Conservation (phyloP, 179 eudicot genomes). For the Gypsophila paniculata region DNA sequence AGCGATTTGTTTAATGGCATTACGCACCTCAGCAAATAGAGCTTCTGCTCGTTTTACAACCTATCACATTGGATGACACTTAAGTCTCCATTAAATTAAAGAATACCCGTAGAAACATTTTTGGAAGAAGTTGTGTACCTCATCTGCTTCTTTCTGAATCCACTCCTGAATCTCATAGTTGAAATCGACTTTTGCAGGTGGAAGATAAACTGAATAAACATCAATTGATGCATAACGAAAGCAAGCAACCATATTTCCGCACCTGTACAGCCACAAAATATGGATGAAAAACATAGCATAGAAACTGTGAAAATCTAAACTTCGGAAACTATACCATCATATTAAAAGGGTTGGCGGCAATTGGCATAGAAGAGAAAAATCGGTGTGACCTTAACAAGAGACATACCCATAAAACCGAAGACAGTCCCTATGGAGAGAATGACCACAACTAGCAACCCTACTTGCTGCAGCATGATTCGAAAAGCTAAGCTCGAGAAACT, state of each 20-base stretch:
- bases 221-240: slow-evolving; percentile 98
- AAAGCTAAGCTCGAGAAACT: slow-evolving; percentile 97
- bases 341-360: too few relatives aligned
- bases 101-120: neutral
- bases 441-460: slow-evolving; percentile 98
- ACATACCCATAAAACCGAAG: slow-evolving; percentile 94
- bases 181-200: slow-evolving; percentile 84
- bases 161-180: slow-evolving; percentile 68
- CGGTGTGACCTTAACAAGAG: too few relatives aligned
- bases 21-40: slow-evolving; percentile 75
- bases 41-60: slow-evolving; percentile 59
- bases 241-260: slow-evolving; percentile 98
- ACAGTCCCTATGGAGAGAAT: slow-evolving; percentile 95
- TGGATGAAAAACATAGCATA: slow-evolving; percentile 30
- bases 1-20: slow-evolving; percentile 59
- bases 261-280: slow-evolving; percentile 43
- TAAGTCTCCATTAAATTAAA: slow-evolving; percentile 7
- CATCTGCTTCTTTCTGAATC: slow-evolving; percentile 75
- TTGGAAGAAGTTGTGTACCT: slow-evolving; percentile 40
- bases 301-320: too few relatives aligned
- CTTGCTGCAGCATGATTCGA: slow-evolving; percentile 99
- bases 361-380: too few relatives aligned
- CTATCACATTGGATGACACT: slow-evolving; percentile 35
- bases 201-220: slow-evolving; percentile 87
- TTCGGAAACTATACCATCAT: too few relatives aligned